Evolutionary conservation across 768 basidiomycete genomes (phyloP).

Genomic region (Clitopilus hobsonii): DNA sequence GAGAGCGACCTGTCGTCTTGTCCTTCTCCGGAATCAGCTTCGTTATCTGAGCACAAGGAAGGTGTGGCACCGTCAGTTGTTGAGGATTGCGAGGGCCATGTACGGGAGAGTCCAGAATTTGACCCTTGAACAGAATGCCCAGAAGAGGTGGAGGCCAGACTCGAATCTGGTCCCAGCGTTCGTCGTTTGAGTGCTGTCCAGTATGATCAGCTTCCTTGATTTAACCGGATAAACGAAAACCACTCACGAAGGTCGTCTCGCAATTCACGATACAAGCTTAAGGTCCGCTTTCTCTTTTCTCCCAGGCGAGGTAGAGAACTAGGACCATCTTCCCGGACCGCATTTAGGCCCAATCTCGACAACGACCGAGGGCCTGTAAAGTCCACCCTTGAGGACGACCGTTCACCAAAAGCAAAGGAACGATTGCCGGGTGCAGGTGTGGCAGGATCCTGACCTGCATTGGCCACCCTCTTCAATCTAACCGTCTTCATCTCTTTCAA

Average conservation of each 20-base stretch:
- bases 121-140: slow-evolving; percentile 8
- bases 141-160: slow-evolving; percentile 17
- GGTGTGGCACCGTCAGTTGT: slow-evolving; percentile 47
- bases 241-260: slow-evolving; percentile 29
- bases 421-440: not conserved
- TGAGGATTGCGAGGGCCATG: slow-evolving; percentile 15
- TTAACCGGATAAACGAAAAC: not conserved
- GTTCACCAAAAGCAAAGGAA: not conserved
- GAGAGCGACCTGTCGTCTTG: slow-evolving; percentile 47
- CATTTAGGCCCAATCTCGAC: not conserved
- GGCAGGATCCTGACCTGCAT: not conserved
- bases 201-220: too few species aligned
- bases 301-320: slow-evolving; percentile 11
- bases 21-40: slow-evolving; percentile 41
- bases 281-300: slow-evolving; percentile 32
- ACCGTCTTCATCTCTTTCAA: slow-evolving; percentile 77
- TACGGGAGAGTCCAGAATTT: slow-evolving; percentile 9
- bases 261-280: slow-evolving; percentile 18
- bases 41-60: slow-evolving; percentile 73
- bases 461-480: slow-evolving; percentile 50
- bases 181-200: slow-evolving; percentile 33
- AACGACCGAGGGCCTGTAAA: not conserved
- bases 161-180: slow-evolving; percentile 22
- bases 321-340: not conserved
- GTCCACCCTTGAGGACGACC: not conserved